Base-by-base conservation (phyloP, 768 basidiomycete species). In the Amanita polypyramis region DNA sequence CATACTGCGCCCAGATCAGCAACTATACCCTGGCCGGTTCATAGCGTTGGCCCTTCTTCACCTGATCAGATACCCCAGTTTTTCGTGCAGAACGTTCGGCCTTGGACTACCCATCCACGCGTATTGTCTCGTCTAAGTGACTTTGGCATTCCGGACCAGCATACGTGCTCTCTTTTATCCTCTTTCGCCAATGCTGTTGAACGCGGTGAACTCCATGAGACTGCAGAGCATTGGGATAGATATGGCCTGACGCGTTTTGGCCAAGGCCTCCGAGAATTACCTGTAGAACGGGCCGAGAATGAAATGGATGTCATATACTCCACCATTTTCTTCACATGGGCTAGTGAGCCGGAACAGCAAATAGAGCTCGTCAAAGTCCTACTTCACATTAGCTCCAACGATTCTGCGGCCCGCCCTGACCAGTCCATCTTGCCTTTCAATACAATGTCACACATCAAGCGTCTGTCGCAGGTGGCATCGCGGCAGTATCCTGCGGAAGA, bases 321-420 rank as follows among this genome's bases (percentile, higher is more conserved):
- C 39, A 71, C 69, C 21, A 65, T 77, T 20, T 71, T 85, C 52
- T 80, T 72, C 55, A 59, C 65, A 29, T 85, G 81, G 82, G 76
- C 70, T 3, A 60, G 70, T 3, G 57, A 67, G 39, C 66, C 66
- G 8, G 50, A 55, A 17, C 53, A 56, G 48, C 51, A 59, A 47
- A 47, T 50, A 14, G 45, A 55, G 30, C 57, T 71, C 39, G 8
- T 11, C 32, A 32, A 52, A 50, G 35, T 38, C 17, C 9, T 46
- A 41, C 3, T 21, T 54, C 2, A 5, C 42, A 54, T 15, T 7
- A 19, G 50, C 56, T 10, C 69, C 70, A 9, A 51, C 77, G 7
- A 53, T 62, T 7, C 58, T 51, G 14, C 70, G 82, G n/a, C 52
- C 56, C 19, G 57, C 63, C 2, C 59, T 70, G 55, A 56, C 4